Percentiles rank a stretch among this genome's conserved stretches.
These are phyloP conservation scores for Mrakia blollopis DNA, from an alignment of 768 basidiomycete genomes.

Conservation along the genomic window DNA sequence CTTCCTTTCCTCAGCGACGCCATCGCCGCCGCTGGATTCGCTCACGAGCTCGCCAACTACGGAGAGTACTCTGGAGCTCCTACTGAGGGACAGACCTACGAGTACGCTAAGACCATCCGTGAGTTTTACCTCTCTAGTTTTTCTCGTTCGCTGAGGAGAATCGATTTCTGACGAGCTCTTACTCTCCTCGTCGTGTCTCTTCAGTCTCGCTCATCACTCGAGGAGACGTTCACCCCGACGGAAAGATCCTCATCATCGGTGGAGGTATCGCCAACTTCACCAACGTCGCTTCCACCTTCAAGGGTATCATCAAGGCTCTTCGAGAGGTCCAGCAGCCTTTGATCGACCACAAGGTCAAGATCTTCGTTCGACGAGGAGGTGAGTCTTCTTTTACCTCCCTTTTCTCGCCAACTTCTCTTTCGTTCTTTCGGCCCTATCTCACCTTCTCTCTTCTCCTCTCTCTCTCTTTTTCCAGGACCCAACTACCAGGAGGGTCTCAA, in stretches of 20 bases:
- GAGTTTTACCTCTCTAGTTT: constrained; percentile 41
- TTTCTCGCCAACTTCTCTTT: background rate
- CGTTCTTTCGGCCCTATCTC: background rate
- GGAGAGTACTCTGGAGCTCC: constrained; percentile 99
- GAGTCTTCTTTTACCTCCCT: background rate
- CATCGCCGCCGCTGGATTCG: constrained; percentile 87
- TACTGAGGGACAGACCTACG: constrained; percentile 95
- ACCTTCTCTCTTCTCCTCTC: background rate
- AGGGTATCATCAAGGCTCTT: constrained; percentile 96
- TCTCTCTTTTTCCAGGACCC: constrained; percentile 47
- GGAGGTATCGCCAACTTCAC: constrained; percentile 99
- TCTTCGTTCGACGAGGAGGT: constrained; percentile 95
- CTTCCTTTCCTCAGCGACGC: constrained; percentile 54
- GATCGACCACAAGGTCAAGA: constrained; percentile 77
- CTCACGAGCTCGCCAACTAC: constrained; percentile 97
- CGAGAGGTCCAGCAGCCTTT: constrained; percentile 86
- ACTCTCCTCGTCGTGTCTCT: background rate
- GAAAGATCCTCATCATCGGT: constrained; percentile 99
- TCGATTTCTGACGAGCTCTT: constrained; percentile 2
- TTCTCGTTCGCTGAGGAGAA: background rate
- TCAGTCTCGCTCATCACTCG: constrained; percentile 90
- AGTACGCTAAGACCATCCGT: constrained; percentile 98
- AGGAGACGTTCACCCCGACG: constrained; percentile 63
- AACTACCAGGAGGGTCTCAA: constrained; percentile 99
- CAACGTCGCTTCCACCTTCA: constrained; percentile 98